A percentile compares a stretch with the other conserved stretches of the same genome.
Evolutionary conservation across 805 yeast genomes (phyloP).

Genomic region (Priceomyces carsonii): DNA sequence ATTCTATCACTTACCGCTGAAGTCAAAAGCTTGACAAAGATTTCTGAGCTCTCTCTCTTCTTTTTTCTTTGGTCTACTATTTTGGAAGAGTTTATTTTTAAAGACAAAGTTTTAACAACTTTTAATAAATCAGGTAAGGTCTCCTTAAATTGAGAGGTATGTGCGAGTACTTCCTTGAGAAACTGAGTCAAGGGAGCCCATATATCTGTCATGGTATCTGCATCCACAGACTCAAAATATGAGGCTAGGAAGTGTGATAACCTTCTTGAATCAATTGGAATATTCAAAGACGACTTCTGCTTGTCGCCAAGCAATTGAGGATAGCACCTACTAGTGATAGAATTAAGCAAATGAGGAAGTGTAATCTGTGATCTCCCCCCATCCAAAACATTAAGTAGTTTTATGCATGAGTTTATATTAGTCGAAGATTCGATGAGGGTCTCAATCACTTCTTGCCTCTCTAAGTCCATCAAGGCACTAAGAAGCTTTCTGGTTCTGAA

Average conservation of each 20-base stretch:
- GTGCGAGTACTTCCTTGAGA: constrained; percentile 56
- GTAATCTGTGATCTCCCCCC: constrained; percentile 79
- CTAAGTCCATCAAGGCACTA: constrained; percentile 63
- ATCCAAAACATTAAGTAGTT: constrained; percentile 75
- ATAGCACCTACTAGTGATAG: constrained; percentile 49
- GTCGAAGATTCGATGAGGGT: constrained; percentile 49
- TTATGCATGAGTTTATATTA: constrained; percentile 33
- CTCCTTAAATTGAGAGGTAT: constrained; percentile 46
- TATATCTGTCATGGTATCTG: constrained; percentile 77
- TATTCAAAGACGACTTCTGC: constrained; percentile 48
- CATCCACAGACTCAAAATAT: constrained; percentile 67
- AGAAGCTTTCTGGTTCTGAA: constrained; percentile 66
- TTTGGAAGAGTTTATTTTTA: constrained; percentile 57
- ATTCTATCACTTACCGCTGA: constrained; percentile 13
- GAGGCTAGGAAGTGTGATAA: constrained; percentile 55
- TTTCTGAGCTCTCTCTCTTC: constrained; percentile 55
- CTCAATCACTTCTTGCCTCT: constrained; percentile 73
- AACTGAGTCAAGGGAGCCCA: constrained; percentile 62
- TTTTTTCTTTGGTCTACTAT: constrained; percentile 62
- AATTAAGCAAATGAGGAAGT: constrained; percentile 63
- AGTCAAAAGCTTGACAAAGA: constrained; percentile 31
- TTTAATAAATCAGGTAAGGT: constrained; percentile 55
- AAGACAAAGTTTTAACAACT: constrained; percentile 51
- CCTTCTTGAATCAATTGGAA: constrained; percentile 44
- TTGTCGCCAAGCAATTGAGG: constrained; percentile 30